phyloP scores from a whole-genome alignment of 805 yeast genomes.

The Deakozyma indianensis region DNA sequence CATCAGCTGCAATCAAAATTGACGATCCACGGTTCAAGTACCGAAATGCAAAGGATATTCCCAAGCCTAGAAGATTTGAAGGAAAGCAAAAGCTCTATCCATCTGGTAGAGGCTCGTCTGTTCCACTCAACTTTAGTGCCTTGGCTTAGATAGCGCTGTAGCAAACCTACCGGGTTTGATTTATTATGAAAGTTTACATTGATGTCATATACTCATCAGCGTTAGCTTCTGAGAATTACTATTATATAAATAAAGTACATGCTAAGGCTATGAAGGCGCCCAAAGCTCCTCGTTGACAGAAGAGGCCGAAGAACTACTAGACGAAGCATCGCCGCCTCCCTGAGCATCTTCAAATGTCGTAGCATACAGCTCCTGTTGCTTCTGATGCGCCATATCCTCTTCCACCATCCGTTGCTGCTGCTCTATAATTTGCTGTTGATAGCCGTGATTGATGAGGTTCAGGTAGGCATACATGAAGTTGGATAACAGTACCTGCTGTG shows the following conservation, averaged over 20 bases:
- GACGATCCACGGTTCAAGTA: conserved; percentile 68
- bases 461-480: conserved; percentile 97
- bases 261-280: conserved; percentile 1
- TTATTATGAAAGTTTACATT: too few relatives aligned
- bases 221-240: neutral
- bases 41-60: conserved; percentile 52
- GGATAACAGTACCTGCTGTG: conserved; percentile 84
- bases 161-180: too few relatives aligned
- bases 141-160: neutral
- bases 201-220: too few relatives aligned
- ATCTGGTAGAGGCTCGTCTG: conserved; percentile 88
- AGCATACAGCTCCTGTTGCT: conserved; percentile 1
- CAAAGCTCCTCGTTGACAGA: neutral
- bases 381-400: neutral
- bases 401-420: conserved; percentile 6
- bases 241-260: conserved; percentile 1
- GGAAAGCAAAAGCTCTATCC: conserved; percentile 73
- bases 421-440: conserved; percentile 20
- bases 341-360: neutral
- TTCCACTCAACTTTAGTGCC: conserved; percentile 53
- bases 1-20: conserved; percentile 27
- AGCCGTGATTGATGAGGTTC: conserved; percentile 79
- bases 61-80: conserved; percentile 73
- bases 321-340: neutral
- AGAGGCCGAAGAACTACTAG: neutral